Evolutionary conservation across 352 stramenopile genomes (phyloP).

Genomic region (Saprolegnia diclina): DNA sequence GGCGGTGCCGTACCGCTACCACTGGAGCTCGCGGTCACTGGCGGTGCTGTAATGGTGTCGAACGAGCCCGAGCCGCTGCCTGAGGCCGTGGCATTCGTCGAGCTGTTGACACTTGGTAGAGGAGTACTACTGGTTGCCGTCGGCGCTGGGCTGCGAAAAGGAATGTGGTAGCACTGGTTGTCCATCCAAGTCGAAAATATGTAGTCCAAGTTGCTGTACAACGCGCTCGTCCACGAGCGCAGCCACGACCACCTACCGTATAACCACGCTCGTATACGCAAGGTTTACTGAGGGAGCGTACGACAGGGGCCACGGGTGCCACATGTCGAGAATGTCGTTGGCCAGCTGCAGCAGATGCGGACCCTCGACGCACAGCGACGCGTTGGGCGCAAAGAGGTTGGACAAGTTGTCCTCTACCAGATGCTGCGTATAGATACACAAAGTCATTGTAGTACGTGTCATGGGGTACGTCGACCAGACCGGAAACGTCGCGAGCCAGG

Average conservation of each 20-base stretch:
- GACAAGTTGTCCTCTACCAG: conserved; percentile 11
- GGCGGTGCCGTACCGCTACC: too few species aligned
- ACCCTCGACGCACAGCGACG: neutral
- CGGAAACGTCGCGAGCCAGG: neutral
- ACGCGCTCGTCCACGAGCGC: neutral
- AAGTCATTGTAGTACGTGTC: neutral
- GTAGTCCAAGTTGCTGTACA: too few species aligned
- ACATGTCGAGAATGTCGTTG: neutral
- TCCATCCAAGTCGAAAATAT: neutral
- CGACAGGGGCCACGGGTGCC: conserved; percentile 1
- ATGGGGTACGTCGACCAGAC: conserved; percentile 3
- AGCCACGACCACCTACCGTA: conserved; percentile 12
- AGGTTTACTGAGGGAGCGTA: neutral
- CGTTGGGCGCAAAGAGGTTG: neutral
- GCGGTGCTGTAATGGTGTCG: too few species aligned
- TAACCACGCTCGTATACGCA: neutral
- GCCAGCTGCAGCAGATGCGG: neutral
- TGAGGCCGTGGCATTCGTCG: too few species aligned
- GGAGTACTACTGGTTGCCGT: neutral
- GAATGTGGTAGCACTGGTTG: neutral
- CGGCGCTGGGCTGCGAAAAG: neutral
- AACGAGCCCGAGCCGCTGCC: too few species aligned
- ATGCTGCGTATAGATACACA: neutral
- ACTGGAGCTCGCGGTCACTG: too few species aligned
- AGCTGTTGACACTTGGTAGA: neutral